Evolutionary conservation across 1,284 basidiomycete genomes (phyloP).

Genomic region (Peniophora sp.): DNA sequence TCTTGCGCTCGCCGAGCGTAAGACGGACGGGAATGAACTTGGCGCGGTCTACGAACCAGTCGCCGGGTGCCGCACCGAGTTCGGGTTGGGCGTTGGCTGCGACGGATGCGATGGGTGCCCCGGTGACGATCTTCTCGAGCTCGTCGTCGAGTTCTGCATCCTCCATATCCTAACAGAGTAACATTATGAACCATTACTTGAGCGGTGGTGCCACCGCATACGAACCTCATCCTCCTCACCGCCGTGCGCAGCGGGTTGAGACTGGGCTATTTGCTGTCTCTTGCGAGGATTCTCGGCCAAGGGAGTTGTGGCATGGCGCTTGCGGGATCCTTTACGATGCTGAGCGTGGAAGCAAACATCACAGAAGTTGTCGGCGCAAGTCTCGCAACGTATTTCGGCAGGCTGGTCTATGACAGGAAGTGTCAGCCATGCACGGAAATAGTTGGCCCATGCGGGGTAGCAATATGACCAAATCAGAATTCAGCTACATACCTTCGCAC

Average conservation of each 20-base stretch:
- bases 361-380: slow-evolving; percentile 65
- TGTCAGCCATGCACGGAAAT: not conserved
- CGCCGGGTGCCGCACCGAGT: slow-evolving; percentile 53
- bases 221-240: slow-evolving; percentile 18
- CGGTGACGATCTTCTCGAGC: slow-evolving; percentile 19
- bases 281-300: slow-evolving; percentile 23
- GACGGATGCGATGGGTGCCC: slow-evolving; percentile 27
- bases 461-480: not conserved
- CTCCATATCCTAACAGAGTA: slow-evolving; percentile 35
- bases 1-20: slow-evolving; percentile 66
- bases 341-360: slow-evolving; percentile 78
- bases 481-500: slow-evolving; percentile 59
- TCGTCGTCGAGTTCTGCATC: slow-evolving; percentile 40
- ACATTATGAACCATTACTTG: too few species aligned
- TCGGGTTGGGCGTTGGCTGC: slow-evolving; percentile 42
- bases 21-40: slow-evolving; percentile 74
- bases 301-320: slow-evolving; percentile 50
- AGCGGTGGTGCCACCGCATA: not conserved
- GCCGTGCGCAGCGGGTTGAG: not conserved
- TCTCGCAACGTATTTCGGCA: slow-evolving; percentile 61
- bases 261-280: slow-evolving; percentile 13
- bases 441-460: not conserved
- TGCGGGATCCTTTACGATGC: slow-evolving; percentile 72
- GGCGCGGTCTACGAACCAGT: slow-evolving; percentile 74
- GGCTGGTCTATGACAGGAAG: slow-evolving; percentile 68